phyloP scores from a whole-genome alignment of 352 stramenopile genomes.

The Globisporangium solare region DNA sequence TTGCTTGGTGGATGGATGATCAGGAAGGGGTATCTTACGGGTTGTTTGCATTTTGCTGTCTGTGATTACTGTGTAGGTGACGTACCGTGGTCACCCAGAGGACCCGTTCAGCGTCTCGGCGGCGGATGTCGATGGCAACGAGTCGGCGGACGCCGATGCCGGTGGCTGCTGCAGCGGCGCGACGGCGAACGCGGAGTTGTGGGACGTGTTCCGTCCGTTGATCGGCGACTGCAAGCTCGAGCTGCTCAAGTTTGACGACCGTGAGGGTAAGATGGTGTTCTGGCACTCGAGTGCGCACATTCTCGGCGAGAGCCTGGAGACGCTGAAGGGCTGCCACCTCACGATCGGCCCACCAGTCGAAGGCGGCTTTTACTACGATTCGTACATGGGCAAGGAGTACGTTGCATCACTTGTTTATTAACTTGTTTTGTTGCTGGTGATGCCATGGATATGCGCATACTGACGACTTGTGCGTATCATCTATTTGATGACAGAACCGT shows the following conservation, averaged over 20 bases:
- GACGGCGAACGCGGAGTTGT: conserved; percentile 85
- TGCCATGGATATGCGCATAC: not conserved
- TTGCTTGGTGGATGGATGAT: too few species aligned
- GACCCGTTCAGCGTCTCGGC: conserved; percentile 78
- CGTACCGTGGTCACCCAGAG: conserved; percentile 57
- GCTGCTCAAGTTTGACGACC: conserved; percentile 98
- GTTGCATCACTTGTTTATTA: not conserved
- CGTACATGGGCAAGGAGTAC: conserved; percentile 94
- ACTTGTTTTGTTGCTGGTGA: conserved; percentile 1
- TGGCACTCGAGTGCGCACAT: conserved; percentile 98
- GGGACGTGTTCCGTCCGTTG: conserved; percentile 96
- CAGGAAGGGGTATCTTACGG: too few species aligned
- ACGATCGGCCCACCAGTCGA: conserved; percentile 96
- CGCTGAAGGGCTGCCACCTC: conserved; percentile 94
- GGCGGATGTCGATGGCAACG: conserved; percentile 88
- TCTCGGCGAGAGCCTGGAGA: conserved; percentile 96
- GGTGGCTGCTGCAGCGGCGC: conserved; percentile 46
- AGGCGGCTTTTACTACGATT: conserved; percentile 99
- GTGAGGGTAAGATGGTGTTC: conserved; percentile 94
- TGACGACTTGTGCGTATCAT: not conserved
- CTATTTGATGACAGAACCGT: conserved; percentile 27
- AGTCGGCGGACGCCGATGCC: conserved; percentile 49
- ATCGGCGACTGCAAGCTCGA: conserved; percentile 95
- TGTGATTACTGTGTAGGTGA: conserved; percentile 60
- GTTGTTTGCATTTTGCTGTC: not conserved